A percentile compares a stretch with the other conserved stretches of the same genome.
Evolutionary conservation across 164 flowering plant species (phyloP).

Genomic region (Berberis thunbergii): DNA sequence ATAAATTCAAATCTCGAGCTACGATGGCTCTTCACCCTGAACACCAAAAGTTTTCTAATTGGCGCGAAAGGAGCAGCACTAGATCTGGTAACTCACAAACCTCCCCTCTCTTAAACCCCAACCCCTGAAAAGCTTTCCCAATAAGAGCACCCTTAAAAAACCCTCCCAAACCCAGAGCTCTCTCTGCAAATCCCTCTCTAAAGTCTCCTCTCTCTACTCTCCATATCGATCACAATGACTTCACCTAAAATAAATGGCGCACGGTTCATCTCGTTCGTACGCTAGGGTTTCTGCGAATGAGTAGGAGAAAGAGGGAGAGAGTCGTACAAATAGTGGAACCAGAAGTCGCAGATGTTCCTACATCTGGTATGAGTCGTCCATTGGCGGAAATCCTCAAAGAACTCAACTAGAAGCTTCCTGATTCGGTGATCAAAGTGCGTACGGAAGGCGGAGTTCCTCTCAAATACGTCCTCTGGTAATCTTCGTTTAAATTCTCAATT

Average conservation of each 20-base stretch:
- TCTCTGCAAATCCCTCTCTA: slow-evolving; percentile 1
- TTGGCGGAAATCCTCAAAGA: slow-evolving; percentile 72
- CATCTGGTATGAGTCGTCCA: slow-evolving; percentile 62
- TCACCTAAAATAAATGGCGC: neutral
- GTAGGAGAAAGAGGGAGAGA: slow-evolving; percentile 1
- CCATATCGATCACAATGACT: neutral
- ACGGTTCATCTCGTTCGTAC: slow-evolving; percentile 4
- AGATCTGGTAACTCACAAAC: no score
- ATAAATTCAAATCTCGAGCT: no score
- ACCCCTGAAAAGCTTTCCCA: no score
- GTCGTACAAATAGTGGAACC: slow-evolving; percentile 5
- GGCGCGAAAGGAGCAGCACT: no score
- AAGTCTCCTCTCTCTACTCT: neutral
- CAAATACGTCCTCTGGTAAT: slow-evolving; percentile 79
- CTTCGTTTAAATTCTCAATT: no score
- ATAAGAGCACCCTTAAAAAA: no score
- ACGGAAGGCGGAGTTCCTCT: slow-evolving; percentile 46
- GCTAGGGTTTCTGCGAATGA: slow-evolving; percentile 4
- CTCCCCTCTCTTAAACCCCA: no score
- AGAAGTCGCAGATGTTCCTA: slow-evolving; percentile 24
- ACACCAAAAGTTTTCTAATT: no score
- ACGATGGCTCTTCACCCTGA: no score
- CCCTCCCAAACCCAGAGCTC: no score
- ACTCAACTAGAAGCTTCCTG: slow-evolving; percentile 74
- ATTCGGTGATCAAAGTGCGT: slow-evolving; percentile 50